Percentiles rank a stretch among this genome's conserved stretches.
Evolutionary conservation across 148 eudicot species (phyloP).

Genomic region (Rhododendron kiyosumense): DNA sequence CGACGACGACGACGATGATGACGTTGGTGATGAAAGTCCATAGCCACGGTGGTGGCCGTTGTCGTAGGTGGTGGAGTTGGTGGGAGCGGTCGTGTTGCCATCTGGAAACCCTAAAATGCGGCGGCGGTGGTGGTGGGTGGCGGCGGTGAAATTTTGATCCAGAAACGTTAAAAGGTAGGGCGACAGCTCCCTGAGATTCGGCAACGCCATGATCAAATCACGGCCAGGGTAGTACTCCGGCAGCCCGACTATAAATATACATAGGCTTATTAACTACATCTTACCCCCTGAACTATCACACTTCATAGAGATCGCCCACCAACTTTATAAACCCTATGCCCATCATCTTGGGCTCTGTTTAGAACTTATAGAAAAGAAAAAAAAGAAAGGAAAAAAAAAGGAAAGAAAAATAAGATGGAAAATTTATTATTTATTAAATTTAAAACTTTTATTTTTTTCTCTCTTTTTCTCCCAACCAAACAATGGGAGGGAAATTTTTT

Average conservation of each 20-base stretch:
- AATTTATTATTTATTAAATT: too few species aligned
- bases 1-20: background rate
- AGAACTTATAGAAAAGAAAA: too few species aligned
- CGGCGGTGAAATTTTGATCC: conserved; percentile 1
- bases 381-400: too few species aligned
- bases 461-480: too few species aligned
- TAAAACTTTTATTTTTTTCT: too few species aligned
- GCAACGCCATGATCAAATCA: conserved; percentile 2
- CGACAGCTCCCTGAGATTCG: conserved; percentile 5
- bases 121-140: background rate
- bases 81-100: background rate
- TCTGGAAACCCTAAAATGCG: background rate
- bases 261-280: background rate
- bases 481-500: too few species aligned
- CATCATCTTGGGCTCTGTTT: too few species aligned
- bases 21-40: background rate
- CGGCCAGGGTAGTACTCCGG: background rate
- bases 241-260: background rate
- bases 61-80: background rate
- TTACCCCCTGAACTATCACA: background rate
- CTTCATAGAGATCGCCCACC: background rate
- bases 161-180: conserved; percentile 2
- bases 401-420: too few species aligned
- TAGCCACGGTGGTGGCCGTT: background rate
- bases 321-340: too few species aligned